These are phyloP conservation scores for Cordyceps farinosa DNA, from an alignment of 2,329 filamentous ascomycete genomes.

Conservation along the genomic window DNA sequence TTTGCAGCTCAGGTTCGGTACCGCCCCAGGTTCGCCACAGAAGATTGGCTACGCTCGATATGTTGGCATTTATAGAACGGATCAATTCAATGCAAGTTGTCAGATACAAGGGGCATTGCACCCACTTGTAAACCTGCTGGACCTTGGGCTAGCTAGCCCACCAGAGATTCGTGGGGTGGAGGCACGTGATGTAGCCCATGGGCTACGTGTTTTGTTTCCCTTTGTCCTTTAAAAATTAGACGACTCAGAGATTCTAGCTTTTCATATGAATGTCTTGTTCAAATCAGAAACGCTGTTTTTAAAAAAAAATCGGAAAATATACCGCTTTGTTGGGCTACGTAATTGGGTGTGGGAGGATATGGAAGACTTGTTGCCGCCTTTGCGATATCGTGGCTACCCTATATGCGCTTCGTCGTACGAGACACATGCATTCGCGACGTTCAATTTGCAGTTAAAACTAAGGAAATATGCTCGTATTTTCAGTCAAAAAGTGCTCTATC, in stretches of 20 bases:
- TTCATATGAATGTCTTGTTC: neutral
- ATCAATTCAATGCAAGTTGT: neutral
- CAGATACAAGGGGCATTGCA: neutral
- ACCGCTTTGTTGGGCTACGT: neutral
- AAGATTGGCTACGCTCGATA: neutral
- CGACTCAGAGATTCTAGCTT: neutral
- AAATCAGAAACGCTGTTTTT: too few relatives aligned
- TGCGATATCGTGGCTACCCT: too few relatives aligned
- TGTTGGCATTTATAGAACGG: neutral
- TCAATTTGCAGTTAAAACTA: too few relatives aligned
- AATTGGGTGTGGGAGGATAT: too few relatives aligned
- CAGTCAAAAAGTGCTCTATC: too few relatives aligned
- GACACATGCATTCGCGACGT: too few relatives aligned
- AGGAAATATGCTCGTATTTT: too few relatives aligned
- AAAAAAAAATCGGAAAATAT: too few relatives aligned
- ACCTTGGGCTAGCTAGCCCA: neutral
- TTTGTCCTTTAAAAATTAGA: neutral
- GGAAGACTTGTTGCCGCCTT: too few relatives aligned
- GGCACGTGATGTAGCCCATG: conserved; percentile 5
- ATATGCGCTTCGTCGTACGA: too few relatives aligned
- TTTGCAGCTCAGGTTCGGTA: neutral
- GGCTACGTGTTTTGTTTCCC: neutral
- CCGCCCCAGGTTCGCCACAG: neutral
- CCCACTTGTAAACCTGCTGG: conserved; percentile 6
- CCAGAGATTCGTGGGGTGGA: neutral